Evolutionary conservation across 331 rosid species (phyloP).

Genomic region (Malus hybrid): DNA sequence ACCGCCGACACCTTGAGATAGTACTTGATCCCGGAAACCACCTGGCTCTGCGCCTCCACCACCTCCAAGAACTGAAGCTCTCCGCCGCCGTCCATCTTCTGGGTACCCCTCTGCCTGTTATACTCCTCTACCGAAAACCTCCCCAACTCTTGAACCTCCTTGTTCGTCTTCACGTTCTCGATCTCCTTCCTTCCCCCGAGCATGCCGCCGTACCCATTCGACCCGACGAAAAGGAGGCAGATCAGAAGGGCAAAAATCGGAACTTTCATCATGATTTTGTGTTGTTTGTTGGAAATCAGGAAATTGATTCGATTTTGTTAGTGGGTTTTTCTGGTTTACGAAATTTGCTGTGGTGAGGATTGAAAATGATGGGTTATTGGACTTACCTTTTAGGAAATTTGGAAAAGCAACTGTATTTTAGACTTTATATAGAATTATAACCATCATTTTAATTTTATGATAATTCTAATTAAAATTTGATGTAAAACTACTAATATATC

Average conservation of each 20-base stretch:
- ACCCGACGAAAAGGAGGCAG: background rate
- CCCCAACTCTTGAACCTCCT: constrained; percentile 63
- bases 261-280: background rate
- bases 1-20: constrained; percentile 41
- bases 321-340: background rate
- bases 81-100: constrained; percentile 2
- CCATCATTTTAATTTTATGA: no score
- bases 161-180: constrained; percentile 44
- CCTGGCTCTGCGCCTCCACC: constrained; percentile 68
- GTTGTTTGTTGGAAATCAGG: background rate
- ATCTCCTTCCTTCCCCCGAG: constrained; percentile 47
- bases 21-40: constrained; percentile 66
- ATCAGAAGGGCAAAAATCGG: background rate
- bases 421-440: no score
- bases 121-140: constrained; percentile 65
- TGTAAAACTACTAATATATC: no score
- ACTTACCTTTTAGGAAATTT: no score
- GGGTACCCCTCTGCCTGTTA: constrained; percentile 18
- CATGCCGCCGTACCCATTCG: constrained; percentile 23
- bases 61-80: constrained; percentile 46
- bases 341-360: background rate
- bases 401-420: no score
- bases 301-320: no score
- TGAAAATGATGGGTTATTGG: background rate
- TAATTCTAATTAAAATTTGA: no score